Percentiles rank a stretch among this genome's conserved stretches.
These are phyloP conservation scores for Fusarium miscanthi DNA, from an alignment of 2,329 filamentous ascomycete species.

Conservation along the genomic window DNA sequence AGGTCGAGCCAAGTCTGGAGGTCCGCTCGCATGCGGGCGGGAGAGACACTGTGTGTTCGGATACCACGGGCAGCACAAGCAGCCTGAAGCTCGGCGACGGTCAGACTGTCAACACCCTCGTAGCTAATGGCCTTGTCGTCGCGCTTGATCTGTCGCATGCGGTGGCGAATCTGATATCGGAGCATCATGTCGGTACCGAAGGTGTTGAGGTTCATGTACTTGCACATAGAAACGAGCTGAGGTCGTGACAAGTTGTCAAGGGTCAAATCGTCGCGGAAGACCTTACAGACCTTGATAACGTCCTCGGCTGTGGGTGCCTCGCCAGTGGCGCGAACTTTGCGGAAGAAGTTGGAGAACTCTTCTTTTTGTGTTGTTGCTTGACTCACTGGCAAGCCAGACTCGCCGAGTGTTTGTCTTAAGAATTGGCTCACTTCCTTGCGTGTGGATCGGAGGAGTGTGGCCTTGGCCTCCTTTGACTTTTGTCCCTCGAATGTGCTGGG, in stretches of 20 bases:
- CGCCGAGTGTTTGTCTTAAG: slow-evolving; percentile 85
- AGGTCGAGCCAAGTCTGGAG: slow-evolving; percentile 95
- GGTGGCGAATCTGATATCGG: slow-evolving; percentile 94
- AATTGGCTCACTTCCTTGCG: slow-evolving; percentile 95
- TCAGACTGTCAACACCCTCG: slow-evolving; percentile 92
- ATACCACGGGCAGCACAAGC: slow-evolving; percentile 93
- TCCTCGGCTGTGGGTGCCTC: slow-evolving; percentile 89
- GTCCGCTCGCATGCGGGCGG: slow-evolving; percentile 87
- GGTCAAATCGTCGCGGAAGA: slow-evolving; percentile 97
- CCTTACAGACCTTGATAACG: slow-evolving; percentile 98
- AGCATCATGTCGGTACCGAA: slow-evolving; percentile 99
- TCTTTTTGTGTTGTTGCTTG: slow-evolving; percentile 87
- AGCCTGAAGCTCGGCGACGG: slow-evolving; percentile 91
- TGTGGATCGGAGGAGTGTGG: slow-evolving; percentile 80
- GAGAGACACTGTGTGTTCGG: slow-evolving; percentile 90
- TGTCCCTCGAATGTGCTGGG: slow-evolving; percentile 97
- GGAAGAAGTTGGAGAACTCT: slow-evolving; percentile 97
- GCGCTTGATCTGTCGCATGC: slow-evolving; percentile 99
- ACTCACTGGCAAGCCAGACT: slow-evolving; percentile 92
- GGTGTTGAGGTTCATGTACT: slow-evolving; percentile 97
- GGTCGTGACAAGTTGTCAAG: slow-evolving; percentile 96
- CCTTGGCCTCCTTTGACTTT: slow-evolving; percentile 90
- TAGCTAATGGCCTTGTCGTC: slow-evolving; percentile 95
- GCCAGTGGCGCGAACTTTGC: slow-evolving; percentile 91
- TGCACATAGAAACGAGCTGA: slow-evolving; percentile 96